Conservation (phyloP, 1,284 basidiomycete genomes). For the Phellopilus nigrolimitatus region DNA sequence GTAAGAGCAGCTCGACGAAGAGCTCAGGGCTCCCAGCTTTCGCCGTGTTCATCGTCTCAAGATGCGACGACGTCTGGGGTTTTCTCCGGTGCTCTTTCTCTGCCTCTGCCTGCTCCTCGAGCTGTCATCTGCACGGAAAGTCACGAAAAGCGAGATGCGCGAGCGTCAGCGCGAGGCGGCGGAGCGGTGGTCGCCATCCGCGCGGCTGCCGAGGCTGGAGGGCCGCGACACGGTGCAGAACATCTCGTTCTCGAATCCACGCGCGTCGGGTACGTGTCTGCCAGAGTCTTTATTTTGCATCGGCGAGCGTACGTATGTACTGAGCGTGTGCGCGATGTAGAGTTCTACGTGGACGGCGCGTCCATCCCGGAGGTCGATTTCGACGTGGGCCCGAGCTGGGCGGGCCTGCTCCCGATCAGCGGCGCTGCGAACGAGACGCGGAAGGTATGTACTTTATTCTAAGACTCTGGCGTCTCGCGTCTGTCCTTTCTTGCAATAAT, state of each 20-base stretch:
- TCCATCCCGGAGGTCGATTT: conserved; percentile 65
- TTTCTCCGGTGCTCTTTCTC: neutral
- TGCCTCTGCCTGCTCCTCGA: neutral
- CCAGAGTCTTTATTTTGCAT: too few relatives aligned
- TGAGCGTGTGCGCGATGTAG: too few relatives aligned
- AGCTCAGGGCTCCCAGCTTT: too few relatives aligned
- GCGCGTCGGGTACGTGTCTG: conserved; percentile 61
- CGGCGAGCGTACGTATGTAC: too few relatives aligned
- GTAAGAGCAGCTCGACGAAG: too few relatives aligned
- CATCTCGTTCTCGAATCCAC: conserved; percentile 67
- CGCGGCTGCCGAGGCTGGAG: neutral
- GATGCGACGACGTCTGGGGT: neutral
- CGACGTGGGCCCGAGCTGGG: conserved; percentile 71
- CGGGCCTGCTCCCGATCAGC: conserved; percentile 70
- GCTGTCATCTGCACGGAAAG: neutral
- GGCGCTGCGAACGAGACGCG: conserved; percentile 54
- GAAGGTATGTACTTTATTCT: conserved; percentile 39
- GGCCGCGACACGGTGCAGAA: conserved; percentile 39
- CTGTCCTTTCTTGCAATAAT: neutral
- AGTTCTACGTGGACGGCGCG: conserved; percentile 68
- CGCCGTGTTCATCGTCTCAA: too few relatives aligned
- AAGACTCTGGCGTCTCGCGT: neutral
- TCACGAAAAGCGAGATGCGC: conserved; percentile 10
- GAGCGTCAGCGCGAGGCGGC: conserved; percentile 14
- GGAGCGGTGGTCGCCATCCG: conserved; percentile 1